Percentiles rank a stretch among this genome's conserved stretches.
Conservation (phyloP, 805 yeast genomes). For the Brettanomyces bruxellensis region DNA sequence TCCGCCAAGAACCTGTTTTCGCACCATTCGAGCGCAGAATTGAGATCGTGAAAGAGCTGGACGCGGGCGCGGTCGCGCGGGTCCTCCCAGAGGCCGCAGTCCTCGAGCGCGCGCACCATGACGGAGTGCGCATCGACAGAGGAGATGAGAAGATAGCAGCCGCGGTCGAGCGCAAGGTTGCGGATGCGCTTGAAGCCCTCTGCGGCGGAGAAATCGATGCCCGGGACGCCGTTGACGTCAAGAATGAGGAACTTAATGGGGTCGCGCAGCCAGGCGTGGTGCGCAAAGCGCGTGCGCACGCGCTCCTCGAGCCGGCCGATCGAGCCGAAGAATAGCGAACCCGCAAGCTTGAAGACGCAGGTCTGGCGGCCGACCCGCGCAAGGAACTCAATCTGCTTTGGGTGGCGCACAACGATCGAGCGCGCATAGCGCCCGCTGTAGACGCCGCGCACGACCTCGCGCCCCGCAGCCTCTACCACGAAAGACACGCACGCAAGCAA, state of each 20-base stretch:
- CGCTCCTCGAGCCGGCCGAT: constrained; percentile 83
- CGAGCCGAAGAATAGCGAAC: constrained; percentile 89
- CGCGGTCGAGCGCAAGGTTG: constrained; percentile 61
- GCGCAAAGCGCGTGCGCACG: constrained; percentile 58
- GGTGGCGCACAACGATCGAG: constrained; percentile 87
- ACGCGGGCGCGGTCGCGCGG: constrained; percentile 36
- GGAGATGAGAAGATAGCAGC: constrained; percentile 66
- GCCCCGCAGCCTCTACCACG: constrained; percentile 83
- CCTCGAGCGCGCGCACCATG: constrained; percentile 63
- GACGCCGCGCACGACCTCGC: constrained; percentile 71
- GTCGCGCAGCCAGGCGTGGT: constrained; percentile 34
- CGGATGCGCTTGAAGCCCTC: constrained; percentile 88
- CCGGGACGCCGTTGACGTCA: constrained; percentile 74
- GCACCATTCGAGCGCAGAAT: constrained; percentile 92
- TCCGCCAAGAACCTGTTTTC: constrained; percentile 78
- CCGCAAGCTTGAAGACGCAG: constrained; percentile 77
- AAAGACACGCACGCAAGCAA: constrained; percentile 89
- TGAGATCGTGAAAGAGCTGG: constrained; percentile 68
- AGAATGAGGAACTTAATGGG: constrained; percentile 76
- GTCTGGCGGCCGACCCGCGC: constrained; percentile 85
- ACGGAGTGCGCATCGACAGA: constrained; percentile 63
- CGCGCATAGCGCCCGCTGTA: constrained; percentile 84
- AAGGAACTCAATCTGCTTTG: constrained; percentile 78
- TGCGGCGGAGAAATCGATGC: constrained; percentile 90
- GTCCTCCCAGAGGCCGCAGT: constrained; percentile 70